A percentile compares a stretch with the other conserved stretches of the same genome.
phyloP scores from a whole-genome alignment of 2,329 filamentous ascomycete species.

The Fusarium torreyae region DNA sequence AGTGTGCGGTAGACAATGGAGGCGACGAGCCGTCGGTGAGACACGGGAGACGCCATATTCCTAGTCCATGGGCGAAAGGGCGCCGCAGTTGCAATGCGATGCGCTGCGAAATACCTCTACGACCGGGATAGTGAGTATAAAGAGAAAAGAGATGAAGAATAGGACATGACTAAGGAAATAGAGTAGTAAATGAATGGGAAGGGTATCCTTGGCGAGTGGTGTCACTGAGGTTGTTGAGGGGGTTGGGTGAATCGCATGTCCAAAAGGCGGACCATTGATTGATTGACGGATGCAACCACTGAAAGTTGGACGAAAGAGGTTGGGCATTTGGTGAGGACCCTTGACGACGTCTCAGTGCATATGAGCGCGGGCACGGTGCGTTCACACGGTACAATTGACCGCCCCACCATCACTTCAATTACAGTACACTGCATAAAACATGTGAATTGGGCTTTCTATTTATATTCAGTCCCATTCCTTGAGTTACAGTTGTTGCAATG shows the following conservation, averaged over 20 bases:
- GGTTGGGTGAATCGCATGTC: constrained; percentile 46
- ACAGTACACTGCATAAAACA: constrained; percentile 4
- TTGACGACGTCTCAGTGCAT: constrained; percentile 10
- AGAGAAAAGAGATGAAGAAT: constrained; percentile 27
- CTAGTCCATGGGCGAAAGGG: constrained; percentile 30
- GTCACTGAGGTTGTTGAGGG: constrained; percentile 38
- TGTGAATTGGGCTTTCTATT: constrained; percentile 1
- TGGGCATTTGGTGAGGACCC: constrained; percentile 32
- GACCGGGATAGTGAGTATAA: constrained; percentile 32
- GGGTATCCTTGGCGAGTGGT: constrained; percentile 22
- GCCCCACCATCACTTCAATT: constrained; percentile 32
- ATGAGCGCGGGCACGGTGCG: constrained; percentile 6
- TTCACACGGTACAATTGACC: neutral
- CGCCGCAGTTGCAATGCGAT: constrained; percentile 13
- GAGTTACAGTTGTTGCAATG: constrained; percentile 40
- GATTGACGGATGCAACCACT: constrained; percentile 30
- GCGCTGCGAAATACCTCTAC: constrained; percentile 19
- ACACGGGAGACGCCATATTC: constrained; percentile 55
- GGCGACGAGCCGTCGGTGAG: constrained; percentile 71
- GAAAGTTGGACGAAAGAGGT: constrained; percentile 35
- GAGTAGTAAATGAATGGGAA: constrained; percentile 39
- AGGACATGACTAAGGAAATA: constrained; percentile 51
- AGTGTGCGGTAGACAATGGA: constrained; percentile 85
- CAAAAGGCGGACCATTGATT: constrained; percentile 38
- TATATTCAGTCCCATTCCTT: constrained; percentile 9